A percentile compares a stretch with the other conserved stretches of the same genome.
Conservation (phyloP, 1,139 yeast genomes). For the Sugiyamaella pinicola region DNA sequence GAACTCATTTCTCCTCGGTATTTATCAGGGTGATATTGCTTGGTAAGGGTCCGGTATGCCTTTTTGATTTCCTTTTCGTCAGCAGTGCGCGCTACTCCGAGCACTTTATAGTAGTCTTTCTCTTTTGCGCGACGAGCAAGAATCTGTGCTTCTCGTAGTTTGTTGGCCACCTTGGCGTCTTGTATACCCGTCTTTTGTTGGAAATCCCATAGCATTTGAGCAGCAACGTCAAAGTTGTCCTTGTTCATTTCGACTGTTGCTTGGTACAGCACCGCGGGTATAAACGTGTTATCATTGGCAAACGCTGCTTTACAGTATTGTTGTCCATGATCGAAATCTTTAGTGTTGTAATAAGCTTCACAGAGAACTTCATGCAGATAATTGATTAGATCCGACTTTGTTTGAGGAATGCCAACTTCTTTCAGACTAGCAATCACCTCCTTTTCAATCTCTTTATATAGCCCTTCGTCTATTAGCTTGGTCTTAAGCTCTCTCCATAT, state of each 20-base stretch:
- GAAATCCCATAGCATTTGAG: conserved; percentile 47
- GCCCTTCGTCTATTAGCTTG: conserved; percentile 28
- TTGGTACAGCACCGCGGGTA: conserved; percentile 51
- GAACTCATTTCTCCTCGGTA: conserved; percentile 65
- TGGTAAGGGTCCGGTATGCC: conserved; percentile 77
- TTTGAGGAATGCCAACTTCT: conserved; percentile 20
- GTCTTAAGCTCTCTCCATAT: conserved; percentile 37
- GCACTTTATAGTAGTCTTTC: conserved; percentile 78
- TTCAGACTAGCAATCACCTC: conserved; percentile 16
- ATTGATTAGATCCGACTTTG: conserved; percentile 29
- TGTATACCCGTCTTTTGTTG: conserved; percentile 48
- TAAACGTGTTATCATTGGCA: conserved; percentile 44
- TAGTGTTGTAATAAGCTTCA: conserved; percentile 48
- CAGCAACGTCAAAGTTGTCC: conserved; percentile 51
- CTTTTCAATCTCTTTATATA: conserved; percentile 27
- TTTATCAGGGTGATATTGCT: conserved; percentile 90
- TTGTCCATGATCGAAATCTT: conserved; percentile 41
- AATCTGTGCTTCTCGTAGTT: conserved; percentile 56
- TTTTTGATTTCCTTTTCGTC: conserved; percentile 72
- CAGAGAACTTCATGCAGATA: conserved; percentile 51
- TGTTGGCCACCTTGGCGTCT: conserved; percentile 50
- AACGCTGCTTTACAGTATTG: conserved; percentile 45
- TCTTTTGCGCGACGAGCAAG: conserved; percentile 55
- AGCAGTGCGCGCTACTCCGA: conserved; percentile 70
- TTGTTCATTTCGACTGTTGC: conserved; percentile 49